Evolutionary conservation across 2,329 filamentous ascomycete genomes (phyloP), one percentile per base, ranked within the genome.

Genomic region (Fusarium sp.): DNA sequence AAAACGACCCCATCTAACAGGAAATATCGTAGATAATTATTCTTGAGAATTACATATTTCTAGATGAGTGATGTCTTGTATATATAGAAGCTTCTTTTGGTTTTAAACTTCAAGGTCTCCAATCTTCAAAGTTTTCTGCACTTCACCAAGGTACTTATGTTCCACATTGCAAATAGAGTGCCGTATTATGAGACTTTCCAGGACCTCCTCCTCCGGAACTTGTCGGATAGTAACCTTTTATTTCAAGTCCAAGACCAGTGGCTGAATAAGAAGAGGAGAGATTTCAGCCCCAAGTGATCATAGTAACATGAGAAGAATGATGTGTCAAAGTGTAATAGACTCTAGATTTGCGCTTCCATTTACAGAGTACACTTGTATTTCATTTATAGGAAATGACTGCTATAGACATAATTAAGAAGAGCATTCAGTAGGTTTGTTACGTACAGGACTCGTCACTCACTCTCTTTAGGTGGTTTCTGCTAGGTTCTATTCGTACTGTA

Each of bases 401-500:
- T 52, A 42, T 25, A 41, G n/a, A 57, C 31, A 37, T 41, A 41
- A 52, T 21, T 49, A n/a, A 66, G 52, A 48, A n/a, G 37, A 60
- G 48, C 49, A 56, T 56, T 33, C 4, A 11, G 29, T 39, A 41
- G 23, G 33, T 56, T 54, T 39, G 33, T 55, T 51, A 55, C 48
- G 44, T 54, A 29, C 27, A 33, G 23, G 18, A 21, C 29, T 25
- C 33, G 27, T n/a, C n/a, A 73, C 64, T 62, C 52, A 73, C 56
- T 66, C 52, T 69, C 33, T 37, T 59, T n/a, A n/a, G n/a, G n/a
- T 25, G 54, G 42, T 46, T 59, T 25, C 49, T 37, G 25, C 19
- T 25, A 27, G 33, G 33, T 38, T 52, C 46, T 51, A 23, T 16
- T 49, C 37, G 19, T 49, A 37, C 35, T 37, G 37, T 49, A 51